phyloP scores from a whole-genome alignment of 805 yeast species.

The baker's yeast (Saccharomyces cerevisiae) region DNA sequence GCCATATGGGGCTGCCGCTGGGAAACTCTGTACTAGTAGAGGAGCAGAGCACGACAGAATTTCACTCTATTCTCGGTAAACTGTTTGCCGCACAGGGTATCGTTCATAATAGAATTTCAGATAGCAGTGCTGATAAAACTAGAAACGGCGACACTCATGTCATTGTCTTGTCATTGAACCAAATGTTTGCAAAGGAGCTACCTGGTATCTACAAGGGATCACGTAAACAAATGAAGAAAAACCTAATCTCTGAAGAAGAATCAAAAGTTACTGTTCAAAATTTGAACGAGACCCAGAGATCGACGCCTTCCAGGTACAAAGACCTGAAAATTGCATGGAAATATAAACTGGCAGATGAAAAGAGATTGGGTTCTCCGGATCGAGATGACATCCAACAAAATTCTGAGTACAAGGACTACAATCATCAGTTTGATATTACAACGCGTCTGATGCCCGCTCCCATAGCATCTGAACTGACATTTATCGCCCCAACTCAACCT shows the following conservation, averaged over 20 bases:
- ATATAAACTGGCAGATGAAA: slow-evolving; percentile 49
- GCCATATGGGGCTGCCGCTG: slow-evolving; percentile 80
- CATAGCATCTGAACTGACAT: slow-evolving; percentile 49
- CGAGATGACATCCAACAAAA: slow-evolving; percentile 13
- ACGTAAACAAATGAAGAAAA: slow-evolving; percentile 55
- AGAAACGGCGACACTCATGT: slow-evolving; percentile 43
- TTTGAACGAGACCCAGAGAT: slow-evolving; percentile 34
- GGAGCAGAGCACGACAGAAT: slow-evolving; percentile 86
- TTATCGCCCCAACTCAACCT: slow-evolving; percentile 36
- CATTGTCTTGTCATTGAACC: slow-evolving; percentile 52
- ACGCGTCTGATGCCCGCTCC: slow-evolving; percentile 62
- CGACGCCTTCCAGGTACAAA: slow-evolving; percentile 19
- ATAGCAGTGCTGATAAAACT: slow-evolving; percentile 12
- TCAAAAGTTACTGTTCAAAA: slow-evolving; percentile 62
- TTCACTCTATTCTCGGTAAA: slow-evolving; percentile 60
- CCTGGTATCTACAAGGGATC: slow-evolving; percentile 75
- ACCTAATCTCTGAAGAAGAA: slow-evolving; percentile 47
- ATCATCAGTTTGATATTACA: slow-evolving; percentile 69
- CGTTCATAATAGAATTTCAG: slow-evolving; percentile 48
- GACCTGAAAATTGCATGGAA: slow-evolving; percentile 92
- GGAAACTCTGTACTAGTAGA: slow-evolving; percentile 65
- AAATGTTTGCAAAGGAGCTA: slow-evolving; percentile 55
- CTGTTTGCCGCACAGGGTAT: slow-evolving; percentile 72
- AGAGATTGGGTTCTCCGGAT: neutral
- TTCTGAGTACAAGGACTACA: slow-evolving; percentile 44